Percentiles rank a stretch among this genome's conserved stretches.
Evolutionary conservation across 768 basidiomycete species (phyloP).

Genomic region (Rhodosporidiobolus sp.): DNA sequence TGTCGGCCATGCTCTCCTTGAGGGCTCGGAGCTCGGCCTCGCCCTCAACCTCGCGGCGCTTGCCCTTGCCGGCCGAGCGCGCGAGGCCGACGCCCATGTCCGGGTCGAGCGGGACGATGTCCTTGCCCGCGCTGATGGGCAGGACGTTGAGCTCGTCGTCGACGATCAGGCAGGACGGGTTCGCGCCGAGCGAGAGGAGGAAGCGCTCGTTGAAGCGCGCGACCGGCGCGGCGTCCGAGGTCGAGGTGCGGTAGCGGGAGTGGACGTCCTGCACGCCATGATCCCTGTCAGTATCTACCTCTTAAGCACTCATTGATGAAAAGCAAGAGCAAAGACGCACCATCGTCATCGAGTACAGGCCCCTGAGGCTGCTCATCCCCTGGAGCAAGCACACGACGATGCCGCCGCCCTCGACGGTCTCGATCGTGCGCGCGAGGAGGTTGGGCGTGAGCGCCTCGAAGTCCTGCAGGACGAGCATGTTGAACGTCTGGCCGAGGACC

Average conservation of each 20-base stretch:
- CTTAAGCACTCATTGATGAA: not conserved
- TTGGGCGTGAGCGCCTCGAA: conserved; percentile 99
- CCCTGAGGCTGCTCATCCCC: conserved; percentile 88
- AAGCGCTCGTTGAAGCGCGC: conserved; percentile 99
- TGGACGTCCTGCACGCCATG: conserved; percentile 76
- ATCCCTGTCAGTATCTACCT: not conserved
- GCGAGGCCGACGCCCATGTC: conserved; percentile 37
- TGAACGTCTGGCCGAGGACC: conserved; percentile 94
- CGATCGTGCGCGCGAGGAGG: conserved; percentile 89
- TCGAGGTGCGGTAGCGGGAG: conserved; percentile 77
- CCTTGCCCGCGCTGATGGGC: conserved; percentile 90
- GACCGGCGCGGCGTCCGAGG: conserved; percentile 59
- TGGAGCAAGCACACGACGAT: conserved; percentile 80
- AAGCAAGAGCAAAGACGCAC: conserved; percentile 47
- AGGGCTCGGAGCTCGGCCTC: conserved; percentile 67
- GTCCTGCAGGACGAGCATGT: conserved; percentile 94
- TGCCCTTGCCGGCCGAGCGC: conserved; percentile 44
- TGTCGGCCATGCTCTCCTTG: conserved; percentile 71
- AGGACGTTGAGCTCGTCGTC: conserved; percentile 98
- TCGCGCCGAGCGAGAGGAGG: conserved; percentile 91
- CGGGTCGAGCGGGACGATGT: conserved; percentile 65
- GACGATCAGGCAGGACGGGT: conserved; percentile 84
- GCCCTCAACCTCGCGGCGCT: conserved; percentile 54
- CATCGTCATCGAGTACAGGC: conserved; percentile 87
- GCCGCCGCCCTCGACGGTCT: conserved; percentile 92